Conservation (phyloP, 805 yeast species). For the Pichia exigua region DNA sequence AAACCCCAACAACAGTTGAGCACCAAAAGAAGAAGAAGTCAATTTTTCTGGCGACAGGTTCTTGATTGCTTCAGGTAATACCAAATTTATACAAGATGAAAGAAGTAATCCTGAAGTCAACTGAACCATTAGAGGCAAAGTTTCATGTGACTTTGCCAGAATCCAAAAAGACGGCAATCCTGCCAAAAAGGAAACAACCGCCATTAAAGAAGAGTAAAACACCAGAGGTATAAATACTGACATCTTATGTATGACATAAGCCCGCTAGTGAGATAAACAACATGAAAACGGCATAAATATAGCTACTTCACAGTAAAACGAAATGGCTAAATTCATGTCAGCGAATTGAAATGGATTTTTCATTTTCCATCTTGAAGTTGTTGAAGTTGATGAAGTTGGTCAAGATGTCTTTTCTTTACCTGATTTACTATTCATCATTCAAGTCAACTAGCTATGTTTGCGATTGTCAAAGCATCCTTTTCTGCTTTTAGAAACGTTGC, state of each 20-base stretch:
- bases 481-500: not conserved
- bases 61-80: slow-evolving; percentile 10
- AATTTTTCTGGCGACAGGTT: not conserved
- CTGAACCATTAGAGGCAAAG: slow-evolving; percentile 1
- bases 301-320: too few relatives aligned
- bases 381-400: not conserved
- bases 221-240: not conserved
- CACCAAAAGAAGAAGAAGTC: slow-evolving; percentile 4
- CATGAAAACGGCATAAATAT: not conserved
- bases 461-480: slow-evolving; percentile 3
- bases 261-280: not conserved
- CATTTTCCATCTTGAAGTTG: not conserved
- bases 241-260: not conserved
- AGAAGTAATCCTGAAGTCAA: slow-evolving; percentile 12
- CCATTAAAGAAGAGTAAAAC: slow-evolving; percentile 4
- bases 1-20: slow-evolving; percentile 10
- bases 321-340: not conserved
- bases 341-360: not conserved
- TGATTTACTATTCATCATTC: too few relatives aligned
- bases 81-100: slow-evolving; percentile 8
- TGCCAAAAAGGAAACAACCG: slow-evolving; percentile 6
- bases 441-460: not conserved
- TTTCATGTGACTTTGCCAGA: not conserved
- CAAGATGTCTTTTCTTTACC: not conserved
- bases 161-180: slow-evolving; percentile 10